These are phyloP conservation scores for Pseudopediastrum boryanum DNA, from an alignment of 139 green algal species.

Conservation along the genomic window DNA sequence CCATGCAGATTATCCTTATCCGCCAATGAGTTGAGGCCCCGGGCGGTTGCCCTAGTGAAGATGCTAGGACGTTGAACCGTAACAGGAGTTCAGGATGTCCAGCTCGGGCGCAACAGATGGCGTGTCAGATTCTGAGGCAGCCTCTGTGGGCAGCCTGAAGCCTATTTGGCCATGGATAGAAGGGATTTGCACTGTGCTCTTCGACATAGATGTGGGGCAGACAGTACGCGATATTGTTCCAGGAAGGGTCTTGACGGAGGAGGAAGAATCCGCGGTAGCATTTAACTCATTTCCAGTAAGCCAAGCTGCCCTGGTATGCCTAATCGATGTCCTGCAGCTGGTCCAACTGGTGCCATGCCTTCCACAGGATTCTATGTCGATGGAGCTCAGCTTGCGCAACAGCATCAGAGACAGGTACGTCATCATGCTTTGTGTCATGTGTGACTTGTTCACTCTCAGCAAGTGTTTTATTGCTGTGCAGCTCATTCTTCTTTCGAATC, in stretches of 20 bases:
- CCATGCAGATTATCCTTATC: no score
- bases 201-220: constrained; percentile 74
- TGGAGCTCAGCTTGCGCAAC: constrained; percentile 63
- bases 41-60: no score
- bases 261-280: constrained; percentile 58
- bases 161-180: constrained; percentile 61
- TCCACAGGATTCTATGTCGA: constrained; percentile 61
- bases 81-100: no score
- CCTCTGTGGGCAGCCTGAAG: no score
- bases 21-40: no score
- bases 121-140: no score
- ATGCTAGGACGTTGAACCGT: no score
- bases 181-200: constrained; percentile 59
- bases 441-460: background rate
- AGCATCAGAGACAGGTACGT: constrained; percentile 69
- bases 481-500: constrained; percentile 75
- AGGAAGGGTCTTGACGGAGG: constrained; percentile 33
- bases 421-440: background rate
- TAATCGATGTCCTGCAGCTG: background rate
- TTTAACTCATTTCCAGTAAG: constrained; percentile 75
- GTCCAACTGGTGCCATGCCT: background rate
- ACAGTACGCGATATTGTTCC: constrained; percentile 57
- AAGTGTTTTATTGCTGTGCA: constrained; percentile 27
- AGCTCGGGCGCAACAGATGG: no score
- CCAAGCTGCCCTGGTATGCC: background rate